Percentiles rank a stretch among this genome's conserved stretches.
Evolutionary conservation across 768 basidiomycete species (phyloP).

Genomic region (Xanthoconium purpureum): DNA sequence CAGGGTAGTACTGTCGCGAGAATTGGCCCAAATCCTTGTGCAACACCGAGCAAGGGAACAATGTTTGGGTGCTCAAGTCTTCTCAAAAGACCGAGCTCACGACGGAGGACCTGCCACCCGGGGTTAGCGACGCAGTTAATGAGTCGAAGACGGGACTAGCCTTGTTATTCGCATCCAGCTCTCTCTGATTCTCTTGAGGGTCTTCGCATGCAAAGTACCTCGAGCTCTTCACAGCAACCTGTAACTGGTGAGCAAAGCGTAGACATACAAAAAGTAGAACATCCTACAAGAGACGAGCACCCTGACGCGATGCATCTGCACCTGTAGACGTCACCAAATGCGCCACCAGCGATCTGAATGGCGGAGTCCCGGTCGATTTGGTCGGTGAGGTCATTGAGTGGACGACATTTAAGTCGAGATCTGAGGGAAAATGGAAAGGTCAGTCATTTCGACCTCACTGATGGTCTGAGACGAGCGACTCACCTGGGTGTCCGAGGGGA

Average conservation of each 20-base stretch:
- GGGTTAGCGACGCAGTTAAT: not conserved
- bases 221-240: not conserved
- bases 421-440: too few relatives aligned
- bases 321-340: slow-evolving; percentile 3
- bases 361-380: not conserved
- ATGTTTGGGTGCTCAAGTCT: too few relatives aligned
- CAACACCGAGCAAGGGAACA: not conserved
- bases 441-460: too few relatives aligned
- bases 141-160: not conserved
- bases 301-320: not conserved
- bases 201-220: not conserved
- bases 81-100: not conserved
- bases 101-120: not conserved
- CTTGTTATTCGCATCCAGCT: not conserved
- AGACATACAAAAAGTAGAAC: not conserved
- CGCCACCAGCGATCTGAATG: not conserved
- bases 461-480: too few relatives aligned
- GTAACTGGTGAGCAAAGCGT: not conserved
- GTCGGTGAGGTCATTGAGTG: slow-evolving; percentile 6
- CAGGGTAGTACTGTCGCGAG: too few relatives aligned
- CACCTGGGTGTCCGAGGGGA: too few relatives aligned
- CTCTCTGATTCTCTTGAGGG: not conserved
- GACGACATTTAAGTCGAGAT: not conserved
- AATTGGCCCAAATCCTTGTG: not conserved
- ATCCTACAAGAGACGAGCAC: not conserved